Evolutionary conservation across 2,329 filamentous ascomycete genomes (phyloP), one percentile per base, ranked within the genome.

Genomic region (Alternaria consortialis): DNA sequence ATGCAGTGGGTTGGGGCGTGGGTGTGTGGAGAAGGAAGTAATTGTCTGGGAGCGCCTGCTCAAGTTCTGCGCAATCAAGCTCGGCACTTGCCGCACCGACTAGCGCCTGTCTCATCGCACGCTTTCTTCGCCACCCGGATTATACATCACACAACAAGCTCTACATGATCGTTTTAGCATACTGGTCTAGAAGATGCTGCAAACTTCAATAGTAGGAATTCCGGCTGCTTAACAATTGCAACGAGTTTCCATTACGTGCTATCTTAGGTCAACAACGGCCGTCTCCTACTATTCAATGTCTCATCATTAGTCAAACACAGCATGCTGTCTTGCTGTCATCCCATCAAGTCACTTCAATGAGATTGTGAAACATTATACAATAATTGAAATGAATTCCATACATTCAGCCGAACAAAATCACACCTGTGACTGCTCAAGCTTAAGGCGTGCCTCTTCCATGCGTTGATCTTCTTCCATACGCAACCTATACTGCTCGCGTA

Each of bases 21-120:
- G 54, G 27, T 39, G 62, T 63, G 63, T 60, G 50, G 63, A 50
- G 60, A 50, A 44, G 31, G 23, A 55, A 43, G 53, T 46, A 50
- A 53, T 48, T 63, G 54, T 60, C 59, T 63, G 43, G 56, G 40
- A 52, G 58, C 42, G 58, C 60, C 56, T 60, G 60, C 63, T 63
- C 56, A 57, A 56, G 59, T 48, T 60, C 56, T 62, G 62, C 59
- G 62, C 56, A 58, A 63, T 58, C 56, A 51, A 47, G 52, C 25
- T 53, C 62, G 62, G 62, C 52, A 60, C 29, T 60, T 58, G 60
- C 60, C 63, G 63, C 51, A n/a, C 34, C 20, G 39, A 59, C 52
- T 62, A 62, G 54, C 48, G 54, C n/a, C 23, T 25, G 46, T 36
- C 34, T 23, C 31, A 36, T 36, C 20, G 46, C 9, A 34, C 32